Evolutionary conservation across 1,139 yeast species (phyloP).

Genomic region (Zygoascus hellenicus): DNA sequence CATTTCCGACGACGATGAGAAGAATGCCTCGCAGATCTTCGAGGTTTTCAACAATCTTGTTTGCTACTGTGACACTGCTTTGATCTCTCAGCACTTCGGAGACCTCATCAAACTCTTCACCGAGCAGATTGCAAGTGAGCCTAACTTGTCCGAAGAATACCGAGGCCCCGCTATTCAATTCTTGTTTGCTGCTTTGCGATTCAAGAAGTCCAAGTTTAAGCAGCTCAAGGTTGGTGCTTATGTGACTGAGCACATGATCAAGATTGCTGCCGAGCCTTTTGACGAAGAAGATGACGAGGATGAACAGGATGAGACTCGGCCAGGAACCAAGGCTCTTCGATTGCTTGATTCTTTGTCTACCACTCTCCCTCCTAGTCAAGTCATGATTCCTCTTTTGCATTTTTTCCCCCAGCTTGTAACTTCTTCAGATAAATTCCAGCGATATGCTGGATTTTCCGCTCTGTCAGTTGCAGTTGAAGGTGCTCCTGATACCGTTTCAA

Average conservation of each 20-base stretch:
- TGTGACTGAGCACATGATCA: conserved; percentile 66
- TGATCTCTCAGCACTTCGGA: conserved; percentile 71
- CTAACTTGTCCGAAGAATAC: conserved; percentile 67
- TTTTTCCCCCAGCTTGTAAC: conserved; percentile 56
- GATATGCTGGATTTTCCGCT: conserved; percentile 82
- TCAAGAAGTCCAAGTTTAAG: conserved; percentile 48
- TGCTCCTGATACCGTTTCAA: conserved; percentile 85
- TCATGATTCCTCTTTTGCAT: conserved; percentile 71
- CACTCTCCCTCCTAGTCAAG: conserved; percentile 90
- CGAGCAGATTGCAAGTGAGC: conserved; percentile 61
- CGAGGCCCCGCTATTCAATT: conserved; percentile 83
- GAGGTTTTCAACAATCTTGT: conserved; percentile 80
- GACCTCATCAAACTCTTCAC: conserved; percentile 67
- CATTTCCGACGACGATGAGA: conserved; percentile 63
- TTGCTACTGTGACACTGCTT: conserved; percentile 58
- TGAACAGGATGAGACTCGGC: conserved; percentile 85
- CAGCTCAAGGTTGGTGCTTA: conserved; percentile 73
- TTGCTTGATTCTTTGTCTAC: conserved; percentile 72
- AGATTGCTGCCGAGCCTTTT: conserved; percentile 74
- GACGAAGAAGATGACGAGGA: conserved; percentile 57
- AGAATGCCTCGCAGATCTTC: conserved; percentile 68
- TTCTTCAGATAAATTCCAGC: conserved; percentile 65
- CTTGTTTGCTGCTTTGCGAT: conserved; percentile 74
- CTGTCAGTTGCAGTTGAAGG: conserved; percentile 84
- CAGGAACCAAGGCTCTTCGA: conserved; percentile 73